Evolutionary conservation across 805 yeast species (phyloP).

Genomic region (Crinitomyces ghanaensis): DNA sequence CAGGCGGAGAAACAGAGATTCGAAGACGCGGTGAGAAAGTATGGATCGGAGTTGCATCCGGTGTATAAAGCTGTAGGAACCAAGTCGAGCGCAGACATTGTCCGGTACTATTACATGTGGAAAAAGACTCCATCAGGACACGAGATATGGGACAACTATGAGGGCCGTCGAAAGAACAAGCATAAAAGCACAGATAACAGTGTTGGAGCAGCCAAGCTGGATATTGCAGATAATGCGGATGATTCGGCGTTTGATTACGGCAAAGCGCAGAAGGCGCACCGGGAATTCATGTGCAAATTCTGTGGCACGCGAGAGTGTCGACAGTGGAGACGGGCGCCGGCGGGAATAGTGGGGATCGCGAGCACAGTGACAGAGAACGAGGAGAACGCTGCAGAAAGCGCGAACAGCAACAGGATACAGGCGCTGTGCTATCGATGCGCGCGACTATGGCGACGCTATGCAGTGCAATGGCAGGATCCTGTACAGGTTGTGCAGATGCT

Average conservation of each 20-base stretch:
- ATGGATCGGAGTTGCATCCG: conserved; percentile 71
- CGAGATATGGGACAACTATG: conserved; percentile 69
- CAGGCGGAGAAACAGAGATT: conserved; percentile 53
- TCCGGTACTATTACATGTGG: conserved; percentile 84
- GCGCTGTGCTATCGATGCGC: conserved; percentile 86
- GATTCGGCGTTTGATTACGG: conserved; percentile 58
- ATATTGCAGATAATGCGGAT: conserved; percentile 52
- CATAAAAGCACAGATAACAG: conserved; percentile 20
- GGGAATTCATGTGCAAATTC: conserved; percentile 53
- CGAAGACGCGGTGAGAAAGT: conserved; percentile 59
- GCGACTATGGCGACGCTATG: conserved; percentile 82
- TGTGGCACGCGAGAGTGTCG: conserved; percentile 47
- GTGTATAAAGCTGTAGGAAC: conserved; percentile 62
- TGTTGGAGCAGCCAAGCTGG: no score
- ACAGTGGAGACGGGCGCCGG: conserved; percentile 62
- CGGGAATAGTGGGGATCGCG: no score
- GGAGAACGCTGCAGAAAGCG: no score
- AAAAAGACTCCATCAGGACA: conserved; percentile 73
- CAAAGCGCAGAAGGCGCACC: conserved; percentile 32
- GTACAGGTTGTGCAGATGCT: conserved; percentile 44
- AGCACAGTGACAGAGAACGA: no score
- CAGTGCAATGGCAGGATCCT: conserved; percentile 77
- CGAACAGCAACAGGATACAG: conserved; percentile 28
- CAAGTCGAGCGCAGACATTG: conserved; percentile 67
- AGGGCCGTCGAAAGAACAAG: conserved; percentile 41